Conservation (phyloP, 345 rosid genomes). For the Euclidium syriacum region DNA sequence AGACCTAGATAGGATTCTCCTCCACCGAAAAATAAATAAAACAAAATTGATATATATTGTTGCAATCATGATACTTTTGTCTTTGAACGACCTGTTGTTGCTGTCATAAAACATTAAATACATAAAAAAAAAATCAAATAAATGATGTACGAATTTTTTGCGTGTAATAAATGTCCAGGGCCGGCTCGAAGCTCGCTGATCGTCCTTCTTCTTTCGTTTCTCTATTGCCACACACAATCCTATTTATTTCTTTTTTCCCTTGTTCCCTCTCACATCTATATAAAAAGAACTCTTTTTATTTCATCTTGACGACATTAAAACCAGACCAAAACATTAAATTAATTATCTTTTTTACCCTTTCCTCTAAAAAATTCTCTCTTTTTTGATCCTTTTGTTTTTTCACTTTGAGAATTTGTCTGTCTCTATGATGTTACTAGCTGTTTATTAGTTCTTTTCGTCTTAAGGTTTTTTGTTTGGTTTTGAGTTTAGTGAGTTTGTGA, state of each 20-base stretch:
- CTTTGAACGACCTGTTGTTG: conserved; percentile 14
- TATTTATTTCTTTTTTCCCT: conserved; percentile 15
- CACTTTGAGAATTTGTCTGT: conserved; percentile 23
- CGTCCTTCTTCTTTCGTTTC: conserved; percentile 31
- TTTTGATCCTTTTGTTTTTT: conserved; percentile 5
- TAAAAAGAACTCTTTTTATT: conserved; percentile 10
- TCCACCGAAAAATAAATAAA: too few relatives aligned
- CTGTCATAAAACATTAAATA: conserved; percentile 32
- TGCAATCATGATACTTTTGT: conserved; percentile 21
- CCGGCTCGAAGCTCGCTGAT: conserved; percentile 64
- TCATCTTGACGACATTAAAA: conserved; percentile 31
- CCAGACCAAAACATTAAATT: conserved; percentile 31
- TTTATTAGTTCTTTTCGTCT: background rate
- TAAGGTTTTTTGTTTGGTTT: background rate
- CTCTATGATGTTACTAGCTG: conserved; percentile 7
- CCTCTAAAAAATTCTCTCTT: conserved; percentile 21
- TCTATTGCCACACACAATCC: conserved; percentile 25
- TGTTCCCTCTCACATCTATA: background rate
- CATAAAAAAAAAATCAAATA: background rate
- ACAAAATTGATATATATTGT: background rate
- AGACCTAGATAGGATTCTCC: too few relatives aligned
- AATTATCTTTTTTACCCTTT: background rate
- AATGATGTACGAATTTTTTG: conserved; percentile 24
- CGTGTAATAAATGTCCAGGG: conserved; percentile 35
- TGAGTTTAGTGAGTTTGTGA: conserved; percentile 15